Percentiles rank a stretch among this genome's conserved stretches.
Conservation (phyloP, 2,329 filamentous ascomycete species). For the Bertia moriformis region DNA sequence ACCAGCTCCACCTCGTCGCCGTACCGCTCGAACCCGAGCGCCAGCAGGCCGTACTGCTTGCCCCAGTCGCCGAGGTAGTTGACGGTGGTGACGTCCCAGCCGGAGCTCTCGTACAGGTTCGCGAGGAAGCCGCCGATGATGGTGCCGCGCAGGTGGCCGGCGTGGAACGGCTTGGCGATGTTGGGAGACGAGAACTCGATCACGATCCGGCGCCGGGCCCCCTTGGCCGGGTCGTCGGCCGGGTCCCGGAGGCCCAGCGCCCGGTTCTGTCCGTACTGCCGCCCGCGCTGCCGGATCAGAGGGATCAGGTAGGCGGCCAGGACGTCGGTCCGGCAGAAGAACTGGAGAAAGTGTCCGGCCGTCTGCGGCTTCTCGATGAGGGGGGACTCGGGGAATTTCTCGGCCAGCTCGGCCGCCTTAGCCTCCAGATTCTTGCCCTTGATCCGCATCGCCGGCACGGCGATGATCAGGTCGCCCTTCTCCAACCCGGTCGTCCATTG, state of each 20-base stretch:
- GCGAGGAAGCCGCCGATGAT: conserved; percentile 68
- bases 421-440: conserved; percentile 55
- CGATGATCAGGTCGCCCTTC: conserved; percentile 68
- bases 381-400: conserved; percentile 60
- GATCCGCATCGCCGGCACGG: conserved; percentile 65
- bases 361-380: conserved; percentile 56
- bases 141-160: conserved; percentile 62
- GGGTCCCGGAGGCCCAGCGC: conserved; percentile 46
- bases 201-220: conserved; percentile 52
- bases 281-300: conserved; percentile 46
- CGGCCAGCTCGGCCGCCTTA: conserved; percentile 44
- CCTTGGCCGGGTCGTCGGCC: conserved; percentile 40
- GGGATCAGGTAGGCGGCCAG: conserved; percentile 55
- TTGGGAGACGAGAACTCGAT: conserved; percentile 78
- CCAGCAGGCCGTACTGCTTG: conserved; percentile 61
- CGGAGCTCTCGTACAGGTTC: conserved; percentile 55
- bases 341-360: conserved; percentile 59
- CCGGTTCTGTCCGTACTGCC: conserved; percentile 49
- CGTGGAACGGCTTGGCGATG: conserved; percentile 74
- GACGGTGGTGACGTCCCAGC: conserved; percentile 61
- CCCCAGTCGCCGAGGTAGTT: conserved; percentile 75
- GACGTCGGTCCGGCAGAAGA: conserved; percentile 63
- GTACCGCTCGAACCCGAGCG: conserved; percentile 61
- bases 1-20: conserved; percentile 59
- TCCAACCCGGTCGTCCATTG: conserved; percentile 69